phyloP scores from a whole-genome alignment of 148 eudicot species.

The Mesembryanthemum crystallinum region DNA sequence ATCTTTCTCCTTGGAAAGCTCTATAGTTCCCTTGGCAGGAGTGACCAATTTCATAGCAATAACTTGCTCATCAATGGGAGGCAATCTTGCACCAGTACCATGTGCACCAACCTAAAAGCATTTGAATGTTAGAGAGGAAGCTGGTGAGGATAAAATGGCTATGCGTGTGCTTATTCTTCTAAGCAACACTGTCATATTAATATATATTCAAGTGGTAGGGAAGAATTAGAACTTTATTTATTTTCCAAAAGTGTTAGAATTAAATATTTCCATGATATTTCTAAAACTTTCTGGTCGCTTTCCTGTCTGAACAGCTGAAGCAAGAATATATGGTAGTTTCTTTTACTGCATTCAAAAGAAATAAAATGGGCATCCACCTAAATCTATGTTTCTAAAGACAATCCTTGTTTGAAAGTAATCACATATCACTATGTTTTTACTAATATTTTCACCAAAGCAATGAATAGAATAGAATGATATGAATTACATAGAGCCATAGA shows the following conservation, averaged over 20 bases:
- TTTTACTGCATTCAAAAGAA: background rate
- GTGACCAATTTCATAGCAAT: conserved; percentile 91
- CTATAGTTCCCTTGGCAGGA: conserved; percentile 90
- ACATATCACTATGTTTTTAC: background rate
- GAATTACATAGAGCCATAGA: background rate
- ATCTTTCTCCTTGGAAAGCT: conserved; percentile 82
- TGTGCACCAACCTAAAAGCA: conserved; percentile 89
- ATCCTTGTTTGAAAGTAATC: background rate
- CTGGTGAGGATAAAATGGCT: background rate
- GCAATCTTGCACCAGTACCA: conserved; percentile 95
- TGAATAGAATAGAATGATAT: background rate
- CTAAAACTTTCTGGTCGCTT: background rate
- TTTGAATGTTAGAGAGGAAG: conserved; percentile 17
- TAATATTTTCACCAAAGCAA: background rate
- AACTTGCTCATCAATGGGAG: conserved; percentile 97
- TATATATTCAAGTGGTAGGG: background rate
- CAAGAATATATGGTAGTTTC: background rate
- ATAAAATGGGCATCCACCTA: background rate
- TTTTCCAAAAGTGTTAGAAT: background rate
- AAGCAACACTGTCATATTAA: background rate
- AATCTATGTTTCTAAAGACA: background rate
- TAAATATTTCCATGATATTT: background rate
- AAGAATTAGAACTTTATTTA: background rate
- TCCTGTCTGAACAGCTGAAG: background rate
- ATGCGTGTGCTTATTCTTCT: background rate